Conservation (phyloP, 495 filamentous ascomycete genomes). For the Annulohypoxylon bovei region DNA sequence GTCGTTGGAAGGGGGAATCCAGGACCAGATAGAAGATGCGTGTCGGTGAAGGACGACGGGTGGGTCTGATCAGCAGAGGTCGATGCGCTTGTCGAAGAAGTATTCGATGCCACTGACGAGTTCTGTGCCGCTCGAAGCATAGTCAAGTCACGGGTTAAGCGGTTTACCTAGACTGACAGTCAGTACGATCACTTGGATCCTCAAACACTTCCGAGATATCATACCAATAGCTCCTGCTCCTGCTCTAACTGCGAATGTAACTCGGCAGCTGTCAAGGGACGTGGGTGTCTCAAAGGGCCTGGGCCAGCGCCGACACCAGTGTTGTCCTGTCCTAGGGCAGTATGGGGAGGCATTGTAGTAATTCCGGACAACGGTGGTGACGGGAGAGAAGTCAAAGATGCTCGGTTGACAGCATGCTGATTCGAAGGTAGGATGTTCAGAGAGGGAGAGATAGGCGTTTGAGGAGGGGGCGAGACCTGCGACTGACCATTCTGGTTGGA, state of each 20-base stretch:
- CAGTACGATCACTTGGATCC: slow-evolving; percentile 5
- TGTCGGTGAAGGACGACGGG: slow-evolving; percentile 46
- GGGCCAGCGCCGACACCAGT: slow-evolving; percentile 68
- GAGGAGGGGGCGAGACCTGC: slow-evolving; percentile 42
- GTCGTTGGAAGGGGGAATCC: slow-evolving; percentile 53
- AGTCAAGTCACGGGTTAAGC: slow-evolving; percentile 85
- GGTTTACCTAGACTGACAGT: slow-evolving; percentile 74
- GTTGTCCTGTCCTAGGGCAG: slow-evolving; percentile 58
- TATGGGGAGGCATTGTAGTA: slow-evolving; percentile 45
- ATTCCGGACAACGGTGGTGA: slow-evolving; percentile 60
- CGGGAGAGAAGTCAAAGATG: slow-evolving; percentile 58
- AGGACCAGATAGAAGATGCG: slow-evolving; percentile 46
- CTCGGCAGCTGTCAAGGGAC: slow-evolving; percentile 85
- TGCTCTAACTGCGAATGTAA: slow-evolving; percentile 88
- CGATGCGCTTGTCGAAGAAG: slow-evolving; percentile 72
- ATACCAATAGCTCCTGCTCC: slow-evolving; percentile 92
- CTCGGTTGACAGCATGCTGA: slow-evolving; percentile 60
- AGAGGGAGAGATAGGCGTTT: slow-evolving; percentile 47
- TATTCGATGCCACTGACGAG: slow-evolving; percentile 80
- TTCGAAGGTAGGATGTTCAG: slow-evolving; percentile 64
- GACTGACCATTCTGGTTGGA: slow-evolving; percentile 35
- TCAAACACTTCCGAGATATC: slow-evolving; percentile 34
- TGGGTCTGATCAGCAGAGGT: slow-evolving; percentile 52
- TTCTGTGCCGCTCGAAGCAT: slow-evolving; percentile 81
- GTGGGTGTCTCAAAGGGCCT: slow-evolving; percentile 80